Evolutionary conservation across 768 basidiomycete genomes (phyloP), one percentile per base, ranked within the genome.

Genomic region (Scleroderma citrinum): DNA sequence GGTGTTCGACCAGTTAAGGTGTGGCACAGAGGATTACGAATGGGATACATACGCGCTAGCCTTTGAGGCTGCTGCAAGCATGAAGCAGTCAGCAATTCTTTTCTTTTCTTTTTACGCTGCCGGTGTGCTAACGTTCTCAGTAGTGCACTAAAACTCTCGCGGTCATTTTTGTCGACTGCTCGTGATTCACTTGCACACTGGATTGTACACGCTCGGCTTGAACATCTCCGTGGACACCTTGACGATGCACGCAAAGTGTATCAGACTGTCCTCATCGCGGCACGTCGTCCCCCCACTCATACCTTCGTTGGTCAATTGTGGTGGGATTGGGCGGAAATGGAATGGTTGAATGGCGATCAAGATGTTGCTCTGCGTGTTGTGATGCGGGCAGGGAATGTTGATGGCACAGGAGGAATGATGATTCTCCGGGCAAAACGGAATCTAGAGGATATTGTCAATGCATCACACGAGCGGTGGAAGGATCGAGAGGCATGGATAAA

Each of bases 321-420:
- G 85, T 89, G 82, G 81, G 79, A 83, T 56, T 92, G 87, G 86
- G 85, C 83, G 1, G 83, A 92, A 57, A 76, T 88, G 76, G 88
- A 90, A 64, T 92, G 89, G 89, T 61, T 88, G 11, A 62, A 70
- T 13, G 76, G 80, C 1, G 56, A 74, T 29, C 59, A 69, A 17
- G 74, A 78, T 29, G 70, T 74, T 30, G 75, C 83, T 13, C 61
- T 80, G 32, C 67, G 73, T 31, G 71, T 85, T 29, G 71, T 83
- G 37, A 62, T 83, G 39, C 75, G 71, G 19, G 75, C 82, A 10
- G 77, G 73, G 12, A 77, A 73, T 3, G 67, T 82, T 30, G 72
- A 80, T 44, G 78, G 78, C 12, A 61, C 71, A 1, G 72, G 72
- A 12, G 77, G 81, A 3, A 68, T 84, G 50, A 72, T 72, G 30